Evolutionary conservation across 352 stramenopile genomes (phyloP).

Genomic region (Pythium vanterpoolii): DNA sequence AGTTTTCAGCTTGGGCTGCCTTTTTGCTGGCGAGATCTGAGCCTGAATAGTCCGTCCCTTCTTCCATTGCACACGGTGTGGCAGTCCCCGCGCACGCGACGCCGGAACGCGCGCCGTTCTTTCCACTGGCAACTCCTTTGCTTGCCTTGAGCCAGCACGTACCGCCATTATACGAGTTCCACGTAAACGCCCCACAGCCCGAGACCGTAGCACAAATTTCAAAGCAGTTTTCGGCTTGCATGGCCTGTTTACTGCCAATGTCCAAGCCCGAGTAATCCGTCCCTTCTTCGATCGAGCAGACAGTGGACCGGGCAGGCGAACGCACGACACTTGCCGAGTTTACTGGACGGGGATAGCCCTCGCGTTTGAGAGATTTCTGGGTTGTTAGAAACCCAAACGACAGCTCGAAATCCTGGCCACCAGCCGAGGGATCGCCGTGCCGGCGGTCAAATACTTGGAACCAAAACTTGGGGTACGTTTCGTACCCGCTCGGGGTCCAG

Average conservation of each 20-base stretch:
- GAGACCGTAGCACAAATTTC: not conserved
- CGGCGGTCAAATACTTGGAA: constrained; percentile 36
- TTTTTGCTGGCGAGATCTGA: constrained; percentile 2
- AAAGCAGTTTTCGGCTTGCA: constrained; percentile 5
- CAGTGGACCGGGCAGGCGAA: not conserved
- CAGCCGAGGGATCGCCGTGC: constrained; percentile 13
- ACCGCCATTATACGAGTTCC: constrained; percentile 26
- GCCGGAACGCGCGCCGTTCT: constrained; percentile 4
- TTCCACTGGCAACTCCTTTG: not conserved
- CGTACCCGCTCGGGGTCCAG: constrained; percentile 21
- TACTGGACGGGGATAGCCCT: constrained; percentile 14
- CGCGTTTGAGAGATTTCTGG: constrained; percentile 13
- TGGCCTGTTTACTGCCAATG: constrained; percentile 3
- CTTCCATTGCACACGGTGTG: not conserved
- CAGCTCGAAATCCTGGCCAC: constrained; percentile 17
- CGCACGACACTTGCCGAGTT: not conserved
- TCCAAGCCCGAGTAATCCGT: constrained; percentile 9
- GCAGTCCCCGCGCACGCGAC: not conserved
- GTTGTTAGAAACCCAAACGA: constrained; percentile 34
- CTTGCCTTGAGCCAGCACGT: constrained; percentile 27
- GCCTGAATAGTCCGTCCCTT: not conserved
- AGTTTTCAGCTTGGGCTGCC: not conserved
- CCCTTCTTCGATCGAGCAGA: constrained; percentile 9
- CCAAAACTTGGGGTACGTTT: constrained; percentile 32
- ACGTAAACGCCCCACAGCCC: constrained; percentile 26